Percentiles rank a stretch among this genome's conserved stretches.
Evolutionary conservation across 2,329 filamentous ascomycete species (phyloP).

Genomic region (Fusarium subtropicale): DNA sequence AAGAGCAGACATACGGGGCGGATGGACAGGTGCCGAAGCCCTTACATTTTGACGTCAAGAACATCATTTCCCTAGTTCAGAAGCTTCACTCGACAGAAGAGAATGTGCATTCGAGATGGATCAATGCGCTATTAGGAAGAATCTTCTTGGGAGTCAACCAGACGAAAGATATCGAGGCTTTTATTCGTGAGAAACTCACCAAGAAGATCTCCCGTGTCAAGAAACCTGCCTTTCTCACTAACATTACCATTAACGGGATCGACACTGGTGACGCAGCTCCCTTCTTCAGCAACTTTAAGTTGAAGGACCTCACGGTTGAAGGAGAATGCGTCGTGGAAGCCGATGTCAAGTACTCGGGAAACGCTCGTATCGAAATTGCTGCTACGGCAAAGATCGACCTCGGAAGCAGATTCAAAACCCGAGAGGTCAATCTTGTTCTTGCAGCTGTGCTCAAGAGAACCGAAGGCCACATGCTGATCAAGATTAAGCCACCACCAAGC

Average conservation of each 20-base stretch:
- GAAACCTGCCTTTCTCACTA: constrained; percentile 88
- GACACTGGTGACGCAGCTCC: constrained; percentile 89
- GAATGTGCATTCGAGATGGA: constrained; percentile 88
- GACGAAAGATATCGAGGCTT: constrained; percentile 81
- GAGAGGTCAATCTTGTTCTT: constrained; percentile 89
- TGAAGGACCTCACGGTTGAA: constrained; percentile 91
- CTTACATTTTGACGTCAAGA: constrained; percentile 81
- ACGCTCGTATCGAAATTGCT: constrained; percentile 88
- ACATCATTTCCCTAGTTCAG: constrained; percentile 91
- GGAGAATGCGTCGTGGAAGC: constrained; percentile 89
- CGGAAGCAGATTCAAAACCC: constrained; percentile 85
- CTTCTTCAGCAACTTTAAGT: constrained; percentile 85
- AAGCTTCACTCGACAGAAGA: constrained; percentile 92
- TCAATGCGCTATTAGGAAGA: constrained; percentile 90
- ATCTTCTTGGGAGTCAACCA: constrained; percentile 90
- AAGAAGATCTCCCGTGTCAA: constrained; percentile 97
- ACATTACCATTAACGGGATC: constrained; percentile 83
- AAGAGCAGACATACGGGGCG: constrained; percentile 73
- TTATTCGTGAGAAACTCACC: constrained; percentile 86
- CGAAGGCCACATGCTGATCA: constrained; percentile 85
- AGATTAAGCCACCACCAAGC: constrained; percentile 93
- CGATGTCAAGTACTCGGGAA: constrained; percentile 89
- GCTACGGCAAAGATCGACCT: constrained; percentile 94
- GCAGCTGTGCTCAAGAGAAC: constrained; percentile 87
- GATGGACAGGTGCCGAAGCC: constrained; percentile 71